Conservation (phyloP, 192 early-diverging fungal species). For the Lobosporangium transversale region DNA sequence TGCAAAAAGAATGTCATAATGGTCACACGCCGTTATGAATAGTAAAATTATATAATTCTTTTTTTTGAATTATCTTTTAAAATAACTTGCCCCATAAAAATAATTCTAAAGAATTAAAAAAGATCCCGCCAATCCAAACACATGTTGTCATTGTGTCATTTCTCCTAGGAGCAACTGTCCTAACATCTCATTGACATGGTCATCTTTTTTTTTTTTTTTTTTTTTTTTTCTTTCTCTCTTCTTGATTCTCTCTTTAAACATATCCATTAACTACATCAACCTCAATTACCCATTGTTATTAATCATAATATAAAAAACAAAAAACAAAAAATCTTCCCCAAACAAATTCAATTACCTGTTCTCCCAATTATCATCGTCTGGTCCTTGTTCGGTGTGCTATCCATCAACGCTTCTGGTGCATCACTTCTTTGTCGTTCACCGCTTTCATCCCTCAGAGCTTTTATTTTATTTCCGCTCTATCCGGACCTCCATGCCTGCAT, state of each 20-base stretch:
- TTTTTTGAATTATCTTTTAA: not conserved
- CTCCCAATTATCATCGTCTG: not conserved
- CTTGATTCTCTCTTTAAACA: not conserved
- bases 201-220: constrained; percentile 1
- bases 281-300: not conserved
- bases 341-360: not conserved
- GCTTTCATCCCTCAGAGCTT: too few species aligned
- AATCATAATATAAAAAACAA: not conserved
- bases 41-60: too few species aligned
- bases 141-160: too few species aligned
- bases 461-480: too few species aligned
- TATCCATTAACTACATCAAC: not conserved
- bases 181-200: not conserved
- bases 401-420: too few species aligned
- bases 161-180: not conserved
- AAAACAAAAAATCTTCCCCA: not conserved
- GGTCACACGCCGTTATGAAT: too few species aligned
- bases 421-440: too few species aligned
- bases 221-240: constrained; percentile 1
- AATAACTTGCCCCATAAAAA: too few species aligned
- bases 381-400: too few species aligned
- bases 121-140: too few species aligned
- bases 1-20: too few species aligned
- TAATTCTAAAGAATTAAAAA: too few species aligned
- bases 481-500: constrained; percentile 37